Percentiles rank a stretch among this genome's conserved stretches.
These are phyloP conservation scores for Chytriomyces sp. DNA, from an alignment of 192 early-diverging fungal genomes.

Conservation along the genomic window DNA sequence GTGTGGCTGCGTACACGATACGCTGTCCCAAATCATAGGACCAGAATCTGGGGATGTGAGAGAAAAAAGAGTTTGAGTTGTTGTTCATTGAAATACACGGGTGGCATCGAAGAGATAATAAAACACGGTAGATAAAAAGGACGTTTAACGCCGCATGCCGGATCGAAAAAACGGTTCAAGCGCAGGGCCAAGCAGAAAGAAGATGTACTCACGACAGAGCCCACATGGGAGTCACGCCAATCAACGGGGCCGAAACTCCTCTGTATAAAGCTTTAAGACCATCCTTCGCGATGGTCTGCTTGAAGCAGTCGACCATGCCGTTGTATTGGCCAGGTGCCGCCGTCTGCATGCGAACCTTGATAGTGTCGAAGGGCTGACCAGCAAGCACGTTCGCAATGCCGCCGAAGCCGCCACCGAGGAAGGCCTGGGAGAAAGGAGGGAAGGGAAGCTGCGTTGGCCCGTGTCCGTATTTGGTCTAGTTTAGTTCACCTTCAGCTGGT, in stretches of 20 bases:
- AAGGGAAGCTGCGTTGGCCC: background rate
- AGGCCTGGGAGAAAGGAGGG: constrained; percentile 61
- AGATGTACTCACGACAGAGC: constrained; percentile 70
- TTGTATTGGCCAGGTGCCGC: constrained; percentile 74
- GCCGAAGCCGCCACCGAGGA: constrained; percentile 91
- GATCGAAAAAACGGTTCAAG: background rate
- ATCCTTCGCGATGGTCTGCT: constrained; percentile 88
- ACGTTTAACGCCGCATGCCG: background rate
- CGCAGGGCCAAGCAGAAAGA: background rate
- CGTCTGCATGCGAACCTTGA: constrained; percentile 89
- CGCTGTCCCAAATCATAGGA: constrained; percentile 78
- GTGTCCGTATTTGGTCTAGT: constrained; percentile 27
- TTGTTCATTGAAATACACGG: no score
- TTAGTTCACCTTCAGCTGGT: constrained; percentile 21
- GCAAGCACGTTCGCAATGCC: constrained; percentile 82
- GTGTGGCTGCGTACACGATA: constrained; percentile 63
- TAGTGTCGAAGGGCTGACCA: constrained; percentile 71
- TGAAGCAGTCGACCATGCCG: constrained; percentile 88
- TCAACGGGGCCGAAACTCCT: constrained; percentile 91
- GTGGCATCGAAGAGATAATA: no score
- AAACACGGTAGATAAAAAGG: no score
- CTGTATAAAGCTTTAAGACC: constrained; percentile 92
- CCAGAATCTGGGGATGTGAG: constrained; percentile 19
- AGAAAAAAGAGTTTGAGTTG: background rate
- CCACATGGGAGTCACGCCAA: constrained; percentile 95